phyloP scores from a whole-genome alignment of 768 basidiomycete species.

The Tulasnella sp. region DNA sequence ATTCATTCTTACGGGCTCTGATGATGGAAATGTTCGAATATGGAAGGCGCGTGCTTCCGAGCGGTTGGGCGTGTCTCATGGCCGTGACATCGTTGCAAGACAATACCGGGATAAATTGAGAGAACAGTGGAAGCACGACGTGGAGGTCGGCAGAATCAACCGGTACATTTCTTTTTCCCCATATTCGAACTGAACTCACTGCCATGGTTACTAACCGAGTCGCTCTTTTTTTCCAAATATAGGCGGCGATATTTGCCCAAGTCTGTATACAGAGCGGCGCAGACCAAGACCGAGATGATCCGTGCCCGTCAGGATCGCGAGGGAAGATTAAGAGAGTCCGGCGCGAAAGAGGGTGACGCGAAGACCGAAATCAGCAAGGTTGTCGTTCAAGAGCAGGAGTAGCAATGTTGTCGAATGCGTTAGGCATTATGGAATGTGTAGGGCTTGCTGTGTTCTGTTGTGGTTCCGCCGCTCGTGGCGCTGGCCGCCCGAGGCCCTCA shows the following conservation, averaged over 20 bases:
- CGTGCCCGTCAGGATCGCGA: conserved; percentile 90
- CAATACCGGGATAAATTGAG: conserved; percentile 90
- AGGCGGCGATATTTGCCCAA: conserved; percentile 86
- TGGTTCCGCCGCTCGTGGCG: too few species aligned
- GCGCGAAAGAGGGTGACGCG: not conserved
- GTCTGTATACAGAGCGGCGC: conserved; percentile 83
- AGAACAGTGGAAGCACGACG: conserved; percentile 85
- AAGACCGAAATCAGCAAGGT: conserved; percentile 23
- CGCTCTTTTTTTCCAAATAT: not conserved
- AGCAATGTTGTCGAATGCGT: not conserved
- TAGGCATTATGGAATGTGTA: not conserved
- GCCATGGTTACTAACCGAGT: not conserved
- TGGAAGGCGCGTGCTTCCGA: conserved; percentile 95
- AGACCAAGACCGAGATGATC: conserved; percentile 91
- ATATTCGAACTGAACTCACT: not conserved
- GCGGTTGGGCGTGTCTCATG: conserved; percentile 87
- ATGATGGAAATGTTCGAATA: conserved; percentile 91
- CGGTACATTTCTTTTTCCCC: conserved; percentile 54
- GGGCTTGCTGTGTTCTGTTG: not conserved
- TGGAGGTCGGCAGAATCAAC: conserved; percentile 76
- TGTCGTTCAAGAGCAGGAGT: conserved; percentile 30
- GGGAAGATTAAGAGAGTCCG: conserved; percentile 60
- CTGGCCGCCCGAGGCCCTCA: too few species aligned
- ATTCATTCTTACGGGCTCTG: conserved; percentile 88
- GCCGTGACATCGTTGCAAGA: conserved; percentile 85